Evolutionary conservation across 768 basidiomycete species (phyloP).

Genomic region (Strobilomyces confusus): DNA sequence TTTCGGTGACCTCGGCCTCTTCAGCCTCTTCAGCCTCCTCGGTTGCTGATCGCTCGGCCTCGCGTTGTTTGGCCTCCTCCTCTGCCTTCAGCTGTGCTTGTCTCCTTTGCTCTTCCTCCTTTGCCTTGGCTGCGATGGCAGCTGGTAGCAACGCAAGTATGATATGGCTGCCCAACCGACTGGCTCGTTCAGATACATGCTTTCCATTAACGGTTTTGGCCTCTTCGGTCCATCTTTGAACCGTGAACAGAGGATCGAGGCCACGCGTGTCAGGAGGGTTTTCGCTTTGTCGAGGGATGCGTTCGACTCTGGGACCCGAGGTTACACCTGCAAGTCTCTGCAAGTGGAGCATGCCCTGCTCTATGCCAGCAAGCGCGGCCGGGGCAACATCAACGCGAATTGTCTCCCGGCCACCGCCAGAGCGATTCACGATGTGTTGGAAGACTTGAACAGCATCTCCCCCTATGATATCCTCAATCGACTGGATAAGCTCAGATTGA

Average conservation of each 20-base stretch:
- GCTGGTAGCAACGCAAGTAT: slow-evolving; percentile 73
- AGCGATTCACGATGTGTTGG: slow-evolving; percentile 72
- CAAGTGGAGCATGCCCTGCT: slow-evolving; percentile 47
- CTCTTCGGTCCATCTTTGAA: slow-evolving; percentile 89
- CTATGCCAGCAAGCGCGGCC: slow-evolving; percentile 56
- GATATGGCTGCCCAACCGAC: slow-evolving; percentile 68
- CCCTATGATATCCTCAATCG: slow-evolving; percentile 78
- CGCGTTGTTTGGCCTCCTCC: slow-evolving; percentile 39
- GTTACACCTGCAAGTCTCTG: slow-evolving; percentile 46
- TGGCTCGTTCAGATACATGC: slow-evolving; percentile 62
- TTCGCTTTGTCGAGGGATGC: slow-evolving; percentile 43
- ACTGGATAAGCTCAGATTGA: slow-evolving; percentile 62
- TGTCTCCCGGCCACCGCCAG: slow-evolving; percentile 55
- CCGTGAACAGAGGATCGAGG: slow-evolving; percentile 75
- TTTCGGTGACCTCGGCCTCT: slow-evolving; percentile 34
- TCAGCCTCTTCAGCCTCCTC: slow-evolving; percentile 33
- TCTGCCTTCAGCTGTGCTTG: slow-evolving; percentile 56
- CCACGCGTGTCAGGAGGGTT: slow-evolving; percentile 42
- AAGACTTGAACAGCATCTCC: slow-evolving; percentile 79
- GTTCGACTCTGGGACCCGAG: slow-evolving; percentile 60
- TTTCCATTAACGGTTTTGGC: slow-evolving; percentile 76
- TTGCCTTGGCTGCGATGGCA: slow-evolving; percentile 56
- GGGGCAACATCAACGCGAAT: slow-evolving; percentile 77
- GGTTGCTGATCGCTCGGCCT: slow-evolving; percentile 31
- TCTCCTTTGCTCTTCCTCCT: slow-evolving; percentile 35